A percentile compares a stretch with the other conserved stretches of the same genome.
Conservation (phyloP, 306 rosid species). For the Ormosia semicastrata region DNA sequence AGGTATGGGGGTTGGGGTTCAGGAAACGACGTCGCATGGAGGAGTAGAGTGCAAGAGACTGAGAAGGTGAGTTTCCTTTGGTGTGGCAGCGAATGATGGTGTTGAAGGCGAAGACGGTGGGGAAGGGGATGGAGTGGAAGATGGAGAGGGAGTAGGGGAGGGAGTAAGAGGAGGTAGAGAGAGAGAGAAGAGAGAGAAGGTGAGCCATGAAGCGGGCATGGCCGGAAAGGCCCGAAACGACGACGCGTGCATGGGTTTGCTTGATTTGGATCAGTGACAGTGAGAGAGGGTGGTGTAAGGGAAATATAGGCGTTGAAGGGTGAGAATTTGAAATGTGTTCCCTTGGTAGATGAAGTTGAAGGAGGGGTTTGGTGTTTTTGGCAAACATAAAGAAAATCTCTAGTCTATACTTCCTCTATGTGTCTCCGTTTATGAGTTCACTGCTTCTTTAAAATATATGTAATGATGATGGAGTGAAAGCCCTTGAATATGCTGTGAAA, state of each 20-base stretch:
- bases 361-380: neutral
- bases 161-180: conserved; percentile 32
- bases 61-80: conserved; percentile 37
- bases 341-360: too few relatives aligned
- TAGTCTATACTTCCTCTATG: neutral
- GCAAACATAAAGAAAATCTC: neutral
- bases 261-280: conserved; percentile 51
- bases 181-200: conserved; percentile 54
- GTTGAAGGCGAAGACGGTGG: conserved; percentile 60
- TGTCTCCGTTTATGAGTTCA: too few relatives aligned
- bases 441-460: too few relatives aligned
- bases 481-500: too few relatives aligned
- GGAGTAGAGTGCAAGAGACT: conserved; percentile 45
- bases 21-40: conserved; percentile 35
- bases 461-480: too few relatives aligned
- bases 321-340: too few relatives aligned
- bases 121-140: conserved; percentile 35
- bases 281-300: conserved; percentile 32
- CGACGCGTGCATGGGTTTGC: conserved; percentile 55
- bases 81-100: conserved; percentile 66
- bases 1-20: conserved; percentile 66
- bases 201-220: conserved; percentile 40
- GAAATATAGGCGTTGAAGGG: neutral
- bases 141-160: conserved; percentile 46
- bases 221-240: conserved; percentile 44